Evolutionary conservation across 2,329 filamentous ascomycete genomes (phyloP).

Genomic region (Paecilomyces niveus): DNA sequence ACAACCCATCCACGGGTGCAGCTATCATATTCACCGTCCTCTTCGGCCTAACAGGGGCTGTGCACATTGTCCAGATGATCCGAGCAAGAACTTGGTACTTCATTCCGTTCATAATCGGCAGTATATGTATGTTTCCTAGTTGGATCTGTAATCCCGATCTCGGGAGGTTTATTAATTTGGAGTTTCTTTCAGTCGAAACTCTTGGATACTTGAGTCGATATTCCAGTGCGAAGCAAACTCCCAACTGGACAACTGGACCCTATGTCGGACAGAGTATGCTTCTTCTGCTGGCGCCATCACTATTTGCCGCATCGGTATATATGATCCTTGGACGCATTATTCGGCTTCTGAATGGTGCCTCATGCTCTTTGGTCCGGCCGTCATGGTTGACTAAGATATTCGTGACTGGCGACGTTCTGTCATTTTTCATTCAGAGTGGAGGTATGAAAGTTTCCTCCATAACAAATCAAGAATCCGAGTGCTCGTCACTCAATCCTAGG

Average conservation of each 20-base stretch:
- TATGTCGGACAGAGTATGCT: neutral
- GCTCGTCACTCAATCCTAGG: neutral
- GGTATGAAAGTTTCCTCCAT: slow-evolving; percentile 9
- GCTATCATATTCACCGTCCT: neutral
- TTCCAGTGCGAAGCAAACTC: too few relatives aligned
- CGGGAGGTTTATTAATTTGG: too few relatives aligned
- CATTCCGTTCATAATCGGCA: neutral
- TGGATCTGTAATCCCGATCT: too few relatives aligned
- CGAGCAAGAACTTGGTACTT: neutral
- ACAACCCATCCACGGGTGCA: neutral
- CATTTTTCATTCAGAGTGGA: slow-evolving; percentile 20
- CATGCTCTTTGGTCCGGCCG: slow-evolving; percentile 12
- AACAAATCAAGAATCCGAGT: neutral
- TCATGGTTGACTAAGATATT: slow-evolving; percentile 23
- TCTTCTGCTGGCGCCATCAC: slow-evolving; percentile 15
- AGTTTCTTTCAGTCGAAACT: too few relatives aligned
- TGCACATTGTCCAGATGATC: neutral
- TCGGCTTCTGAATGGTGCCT: slow-evolving; percentile 11
- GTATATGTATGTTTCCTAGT: neutral
- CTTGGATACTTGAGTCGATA: too few relatives aligned
- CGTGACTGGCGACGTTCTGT: slow-evolving; percentile 21
- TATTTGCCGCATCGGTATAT: slow-evolving; percentile 24
- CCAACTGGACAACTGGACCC: neutral
- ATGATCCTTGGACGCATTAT: slow-evolving; percentile 24
- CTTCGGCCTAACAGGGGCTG: neutral